Conservation (phyloP, 805 yeast species). For the Ogataea polymorpha region DNA sequence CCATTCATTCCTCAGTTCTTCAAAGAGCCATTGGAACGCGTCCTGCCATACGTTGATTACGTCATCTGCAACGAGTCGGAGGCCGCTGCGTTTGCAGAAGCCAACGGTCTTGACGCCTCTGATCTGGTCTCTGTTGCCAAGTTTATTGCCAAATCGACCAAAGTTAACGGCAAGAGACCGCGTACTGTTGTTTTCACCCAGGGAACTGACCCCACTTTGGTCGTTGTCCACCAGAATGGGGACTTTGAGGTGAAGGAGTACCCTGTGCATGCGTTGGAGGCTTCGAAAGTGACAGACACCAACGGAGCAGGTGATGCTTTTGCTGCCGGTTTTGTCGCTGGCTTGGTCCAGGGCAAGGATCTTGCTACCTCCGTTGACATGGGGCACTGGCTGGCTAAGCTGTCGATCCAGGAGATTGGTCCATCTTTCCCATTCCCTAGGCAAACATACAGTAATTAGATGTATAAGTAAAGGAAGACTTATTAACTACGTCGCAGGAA, state of each 20-base stretch:
- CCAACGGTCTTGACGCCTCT: slow-evolving; percentile 61
- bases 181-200: slow-evolving; percentile 94
- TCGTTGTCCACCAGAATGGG: slow-evolving; percentile 56
- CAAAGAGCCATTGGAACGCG: slow-evolving; percentile 81
- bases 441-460: slow-evolving; percentile 39
- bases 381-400: slow-evolving; percentile 96
- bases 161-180: slow-evolving; percentile 60
- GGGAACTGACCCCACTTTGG: slow-evolving; percentile 87
- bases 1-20: slow-evolving; percentile 96
- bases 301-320: slow-evolving; percentile 99
- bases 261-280: slow-evolving; percentile 70
- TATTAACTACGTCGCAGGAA: no score
- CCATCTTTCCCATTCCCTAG: slow-evolving; percentile 89
- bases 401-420: slow-evolving; percentile 90
- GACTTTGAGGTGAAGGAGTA: slow-evolving; percentile 46
- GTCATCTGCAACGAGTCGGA: slow-evolving; percentile 96
- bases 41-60: slow-evolving; percentile 83
- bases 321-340: slow-evolving; percentile 94
- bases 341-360: slow-evolving; percentile 69
- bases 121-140: slow-evolving; percentile 79
- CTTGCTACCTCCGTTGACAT: slow-evolving; percentile 61
- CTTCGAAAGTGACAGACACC: slow-evolving; percentile 76
- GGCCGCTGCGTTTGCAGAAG: slow-evolving; percentile 89
- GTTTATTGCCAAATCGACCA: slow-evolving; percentile 74
- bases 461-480: background rate